Conservation (phyloP, 2,329 filamentous ascomycete species). For the Fusarium papillatum region DNA sequence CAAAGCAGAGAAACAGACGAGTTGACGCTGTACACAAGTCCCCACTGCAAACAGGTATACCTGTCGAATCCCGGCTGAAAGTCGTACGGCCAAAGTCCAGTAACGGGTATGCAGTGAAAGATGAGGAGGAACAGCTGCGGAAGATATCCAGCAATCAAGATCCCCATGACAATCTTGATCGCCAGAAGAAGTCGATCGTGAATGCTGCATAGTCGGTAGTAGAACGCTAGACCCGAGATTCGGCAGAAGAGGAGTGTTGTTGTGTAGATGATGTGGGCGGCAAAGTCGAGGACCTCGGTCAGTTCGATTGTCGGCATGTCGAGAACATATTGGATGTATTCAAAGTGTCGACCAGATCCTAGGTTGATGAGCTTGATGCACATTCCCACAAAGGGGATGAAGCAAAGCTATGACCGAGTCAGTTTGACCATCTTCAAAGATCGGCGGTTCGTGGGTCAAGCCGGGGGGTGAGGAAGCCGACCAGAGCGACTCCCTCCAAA, state of each 20-base stretch:
- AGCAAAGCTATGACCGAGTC: conserved; percentile 44
- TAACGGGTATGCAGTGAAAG: conserved; percentile 65
- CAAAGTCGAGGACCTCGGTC: conserved; percentile 63
- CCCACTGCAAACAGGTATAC: conserved; percentile 64
- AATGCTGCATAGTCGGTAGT: conserved; percentile 58
- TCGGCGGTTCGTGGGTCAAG: conserved; percentile 11
- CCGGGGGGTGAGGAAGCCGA: not conserved
- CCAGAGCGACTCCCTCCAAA: not conserved
- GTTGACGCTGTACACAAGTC: conserved; percentile 64
- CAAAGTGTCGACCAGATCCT: conserved; percentile 61
- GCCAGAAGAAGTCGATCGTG: conserved; percentile 51
- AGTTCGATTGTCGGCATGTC: conserved; percentile 53
- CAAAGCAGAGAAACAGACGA: conserved; percentile 62
- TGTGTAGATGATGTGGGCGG: conserved; percentile 65
- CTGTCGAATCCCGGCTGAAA: conserved; percentile 56
- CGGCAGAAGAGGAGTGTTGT: conserved; percentile 63
- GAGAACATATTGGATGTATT: conserved; percentile 62
- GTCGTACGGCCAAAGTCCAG: conserved; percentile 64
- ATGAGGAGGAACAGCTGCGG: conserved; percentile 64
- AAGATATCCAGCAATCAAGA: conserved; percentile 58
- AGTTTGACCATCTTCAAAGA: conserved; percentile 3
- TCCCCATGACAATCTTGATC: conserved; percentile 51
- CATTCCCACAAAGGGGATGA: conserved; percentile 59
- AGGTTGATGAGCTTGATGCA: conserved; percentile 59
- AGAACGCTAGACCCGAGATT: conserved; percentile 65